Evolutionary conservation across 768 basidiomycete genomes (phyloP).

Genomic region (Inosperma sp.): DNA sequence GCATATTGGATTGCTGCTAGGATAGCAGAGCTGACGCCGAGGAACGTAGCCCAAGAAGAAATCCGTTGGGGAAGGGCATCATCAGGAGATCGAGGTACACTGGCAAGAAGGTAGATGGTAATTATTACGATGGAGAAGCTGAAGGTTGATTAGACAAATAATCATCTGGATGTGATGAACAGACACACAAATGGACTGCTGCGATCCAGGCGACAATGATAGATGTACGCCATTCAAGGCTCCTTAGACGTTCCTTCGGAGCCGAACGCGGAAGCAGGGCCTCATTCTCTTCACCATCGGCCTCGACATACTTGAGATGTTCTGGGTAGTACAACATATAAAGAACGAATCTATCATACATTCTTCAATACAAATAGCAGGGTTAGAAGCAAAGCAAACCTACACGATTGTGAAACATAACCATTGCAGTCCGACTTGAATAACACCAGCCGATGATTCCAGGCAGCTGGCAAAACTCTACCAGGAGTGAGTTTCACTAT

Average conservation of each 20-base stretch:
- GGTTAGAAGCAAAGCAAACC: too few relatives aligned
- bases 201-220: slow-evolving; percentile 70
- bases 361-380: too few relatives aligned
- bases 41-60: slow-evolving; percentile 72
- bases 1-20: slow-evolving; percentile 84
- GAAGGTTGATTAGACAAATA: neutral
- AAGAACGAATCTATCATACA: slow-evolving; percentile 74
- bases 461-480: slow-evolving; percentile 70
- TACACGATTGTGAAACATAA: slow-evolving; percentile 79
- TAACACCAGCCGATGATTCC: slow-evolving; percentile 74
- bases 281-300: slow-evolving; percentile 18
- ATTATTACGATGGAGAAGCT: slow-evolving; percentile 55
- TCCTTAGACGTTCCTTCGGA: slow-evolving; percentile 43
- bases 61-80: slow-evolving; percentile 31
- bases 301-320: slow-evolving; percentile 61
- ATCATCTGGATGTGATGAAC: neutral
- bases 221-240: slow-evolving; percentile 74
- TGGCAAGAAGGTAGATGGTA: slow-evolving; percentile 58
- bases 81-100: slow-evolving; percentile 32
- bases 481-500: slow-evolving; percentile 1
- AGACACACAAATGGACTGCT: slow-evolving; percentile 66
- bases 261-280: slow-evolving; percentile 4
- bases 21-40: slow-evolving; percentile 75
- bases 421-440: slow-evolving; percentile 85
- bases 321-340: slow-evolving; percentile 91